Conservation (phyloP, 179 eudicot species). For the Beta corolliflora region DNA sequence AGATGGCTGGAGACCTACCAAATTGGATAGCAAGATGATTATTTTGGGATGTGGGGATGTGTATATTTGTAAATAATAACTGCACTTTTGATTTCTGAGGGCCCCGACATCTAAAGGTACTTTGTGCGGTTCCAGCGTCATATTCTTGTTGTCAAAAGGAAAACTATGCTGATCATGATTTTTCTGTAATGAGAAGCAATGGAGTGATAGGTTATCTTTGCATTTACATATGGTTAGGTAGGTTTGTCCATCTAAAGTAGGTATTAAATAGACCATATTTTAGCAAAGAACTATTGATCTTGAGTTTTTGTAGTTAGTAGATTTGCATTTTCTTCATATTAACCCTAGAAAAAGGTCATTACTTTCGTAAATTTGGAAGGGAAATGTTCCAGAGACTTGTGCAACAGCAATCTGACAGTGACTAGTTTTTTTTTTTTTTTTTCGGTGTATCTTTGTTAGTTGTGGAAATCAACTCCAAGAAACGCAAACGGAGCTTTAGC, state of each 20-base stretch:
- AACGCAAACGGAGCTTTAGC: slow-evolving; percentile 50
- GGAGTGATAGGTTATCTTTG: slow-evolving; percentile 5
- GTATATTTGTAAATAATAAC: background rate
- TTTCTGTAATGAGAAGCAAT: slow-evolving; percentile 2
- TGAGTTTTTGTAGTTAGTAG: background rate
- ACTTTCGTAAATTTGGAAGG: background rate
- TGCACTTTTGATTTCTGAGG: slow-evolving; percentile 6
- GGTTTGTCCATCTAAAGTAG: slow-evolving; percentile 20
- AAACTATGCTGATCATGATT: slow-evolving; percentile 8
- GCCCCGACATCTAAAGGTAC: background rate
- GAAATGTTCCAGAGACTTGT: background rate
- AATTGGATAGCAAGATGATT: background rate
- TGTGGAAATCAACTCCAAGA: slow-evolving; percentile 69
- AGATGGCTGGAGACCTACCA: background rate
- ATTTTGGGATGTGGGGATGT: background rate
- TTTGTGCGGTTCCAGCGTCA: slow-evolving; percentile 16
- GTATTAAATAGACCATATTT: slow-evolving; percentile 3
- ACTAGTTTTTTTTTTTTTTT: background rate
- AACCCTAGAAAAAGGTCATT: background rate
- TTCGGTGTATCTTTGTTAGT: slow-evolving; percentile 33
- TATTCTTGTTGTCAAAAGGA: slow-evolving; percentile 10
- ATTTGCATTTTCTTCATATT: background rate
- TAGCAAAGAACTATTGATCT: background rate
- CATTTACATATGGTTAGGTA: slow-evolving; percentile 27
- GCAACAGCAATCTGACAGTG: background rate